Base-by-base conservation (phyloP, 1,139 yeast species). In the Kluyveromyces sp. region DNA sequence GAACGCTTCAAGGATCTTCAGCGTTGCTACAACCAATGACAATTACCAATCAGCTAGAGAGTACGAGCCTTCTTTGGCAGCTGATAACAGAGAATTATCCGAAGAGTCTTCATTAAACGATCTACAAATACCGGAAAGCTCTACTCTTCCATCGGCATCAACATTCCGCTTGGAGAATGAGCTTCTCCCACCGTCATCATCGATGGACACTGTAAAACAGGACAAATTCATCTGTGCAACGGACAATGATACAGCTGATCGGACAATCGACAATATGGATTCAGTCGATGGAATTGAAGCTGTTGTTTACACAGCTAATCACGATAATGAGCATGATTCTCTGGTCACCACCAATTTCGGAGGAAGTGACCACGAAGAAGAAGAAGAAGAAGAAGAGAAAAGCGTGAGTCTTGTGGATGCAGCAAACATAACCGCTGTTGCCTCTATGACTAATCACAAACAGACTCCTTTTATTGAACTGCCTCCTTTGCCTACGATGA, bases 41-140 rank as follows among this genome's bases (percentile, higher is more conserved):
- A 57, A 52, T 20, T 54, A 52, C 40, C 50, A 49, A 42, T 53
- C 58, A 3, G 57, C 58, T 1, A 46, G 46, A 28, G 58, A 55
- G 32, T 46, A 34, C 15, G 42, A 40, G n/a, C 40, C 40, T 9
- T 29, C 36, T 11, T 33, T 45, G 3, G 45, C 50, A 19, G 30
- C 33, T 16, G 31, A 6, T 3, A 19, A 42, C 4, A 30, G 38
- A n/a, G 47, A 44, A 4, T 12, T 33, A 12, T 39, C 44, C 16
- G 39, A 36, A 19, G 46, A 39, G 11, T 42, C 41, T 3, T 48
- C 49, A 7, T 46, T 54, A 7, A 53, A 49, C 15, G 58, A 52
- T 16, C 35, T 55, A 15, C 44, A 46, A 22, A 55, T 54, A n/a
- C 46, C 56, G 4, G 39, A 41, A 2, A 13, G 18, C 15, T 31